A percentile compares a stretch with the other conserved stretches of the same genome.
phyloP scores from a whole-genome alignment of 345 rosid species.

The Psidium guajava region DNA sequence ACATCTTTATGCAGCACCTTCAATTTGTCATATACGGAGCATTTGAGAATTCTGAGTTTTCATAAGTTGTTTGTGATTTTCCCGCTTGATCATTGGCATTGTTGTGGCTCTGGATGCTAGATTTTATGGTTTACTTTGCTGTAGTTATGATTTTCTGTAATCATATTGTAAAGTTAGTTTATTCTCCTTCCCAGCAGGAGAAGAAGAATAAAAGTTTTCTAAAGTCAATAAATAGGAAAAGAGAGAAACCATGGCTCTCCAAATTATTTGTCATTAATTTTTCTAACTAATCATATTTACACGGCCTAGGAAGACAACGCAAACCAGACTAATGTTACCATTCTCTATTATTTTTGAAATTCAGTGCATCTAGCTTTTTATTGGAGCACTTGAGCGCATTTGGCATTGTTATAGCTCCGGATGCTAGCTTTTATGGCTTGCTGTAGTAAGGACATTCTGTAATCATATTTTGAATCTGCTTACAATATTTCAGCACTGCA shows the following conservation, averaged over 20 bases:
- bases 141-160: no score
- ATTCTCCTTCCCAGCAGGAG: no score
- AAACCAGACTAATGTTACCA: not conserved
- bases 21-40: not conserved
- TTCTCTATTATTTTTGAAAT: not conserved
- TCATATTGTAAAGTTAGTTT: no score
- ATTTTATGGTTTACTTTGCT: no score
- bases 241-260: not conserved
- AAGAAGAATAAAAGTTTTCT: not conserved
- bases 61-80: not conserved
- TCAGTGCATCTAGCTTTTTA: not conserved
- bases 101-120: no score
- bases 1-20: not conserved
- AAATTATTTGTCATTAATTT: not conserved
- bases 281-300: not conserved
- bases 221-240: not conserved
- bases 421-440: not conserved
- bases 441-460: not conserved
- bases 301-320: not conserved
- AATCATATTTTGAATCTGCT: not conserved
- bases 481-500: not conserved
- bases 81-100: not conserved
- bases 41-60: not conserved
- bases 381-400: not conserved
- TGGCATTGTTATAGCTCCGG: not conserved